A percentile compares a stretch with the other conserved stretches of the same genome.
phyloP scores from a whole-genome alignment of 176 grass and related monocot genomes.

The Oryza longistaminata region DNA sequence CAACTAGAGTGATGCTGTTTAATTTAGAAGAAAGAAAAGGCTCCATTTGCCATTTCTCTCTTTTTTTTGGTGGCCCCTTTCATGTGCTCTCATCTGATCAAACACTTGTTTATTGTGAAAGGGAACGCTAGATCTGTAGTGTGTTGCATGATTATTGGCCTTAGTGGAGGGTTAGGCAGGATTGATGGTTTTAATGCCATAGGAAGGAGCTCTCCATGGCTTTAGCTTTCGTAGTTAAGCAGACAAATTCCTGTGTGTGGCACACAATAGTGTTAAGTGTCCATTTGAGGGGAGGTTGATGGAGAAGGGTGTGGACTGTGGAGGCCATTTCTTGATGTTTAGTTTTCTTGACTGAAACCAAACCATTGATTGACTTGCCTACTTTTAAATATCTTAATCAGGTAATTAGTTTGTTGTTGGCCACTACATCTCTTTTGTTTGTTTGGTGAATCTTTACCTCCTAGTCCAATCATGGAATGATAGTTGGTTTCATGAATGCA shows the following conservation, averaged over 20 bases:
- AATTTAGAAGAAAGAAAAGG: background rate
- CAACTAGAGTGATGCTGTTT: background rate
- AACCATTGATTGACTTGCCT: background rate
- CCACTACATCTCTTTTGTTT: slow-evolving; percentile 8
- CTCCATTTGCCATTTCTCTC: too few relatives aligned
- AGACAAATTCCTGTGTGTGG: slow-evolving; percentile 4
- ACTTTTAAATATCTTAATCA: slow-evolving; percentile 20
- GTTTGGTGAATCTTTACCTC: slow-evolving; percentile 19
- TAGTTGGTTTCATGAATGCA: background rate
- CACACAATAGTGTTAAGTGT: slow-evolving; percentile 2
- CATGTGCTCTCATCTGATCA: slow-evolving; percentile 19
- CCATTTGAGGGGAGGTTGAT: slow-evolving; percentile 7
- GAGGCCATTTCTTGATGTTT: slow-evolving; percentile 2
- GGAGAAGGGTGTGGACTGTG: slow-evolving; percentile 6
- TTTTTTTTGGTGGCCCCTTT: background rate
- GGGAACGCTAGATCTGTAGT: slow-evolving; percentile 42
- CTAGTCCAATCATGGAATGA: background rate
- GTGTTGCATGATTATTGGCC: slow-evolving; percentile 44
- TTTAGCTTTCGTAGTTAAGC: slow-evolving; percentile 24
- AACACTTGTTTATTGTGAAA: slow-evolving; percentile 38
- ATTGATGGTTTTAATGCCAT: slow-evolving; percentile 19
- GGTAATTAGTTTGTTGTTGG: slow-evolving; percentile 8
- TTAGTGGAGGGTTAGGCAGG: slow-evolving; percentile 11
- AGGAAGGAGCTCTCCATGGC: slow-evolving; percentile 7
- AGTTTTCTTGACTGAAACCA: background rate